Evolutionary conservation across 1,139 yeast species (phyloP), one percentile per base, ranked within the genome.

Genomic region (Arxiozyma heterogenica): DNA sequence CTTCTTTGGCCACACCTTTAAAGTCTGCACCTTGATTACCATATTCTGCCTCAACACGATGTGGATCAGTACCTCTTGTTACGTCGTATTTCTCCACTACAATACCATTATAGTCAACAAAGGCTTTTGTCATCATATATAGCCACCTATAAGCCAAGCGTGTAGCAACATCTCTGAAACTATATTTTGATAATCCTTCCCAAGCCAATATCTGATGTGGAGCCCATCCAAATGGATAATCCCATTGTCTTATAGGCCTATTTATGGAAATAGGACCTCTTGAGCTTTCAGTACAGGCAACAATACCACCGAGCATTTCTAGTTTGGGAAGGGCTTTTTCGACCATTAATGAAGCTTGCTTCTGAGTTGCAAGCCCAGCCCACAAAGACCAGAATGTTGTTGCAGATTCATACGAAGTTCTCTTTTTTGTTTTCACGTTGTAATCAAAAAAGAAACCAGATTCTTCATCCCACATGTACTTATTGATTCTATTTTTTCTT

Each of bases 221-320:
- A 0, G 98, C 97, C 98, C 98, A 93, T 5, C 98, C 98, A 66
- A 76, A 89, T 7, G 98, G 98, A 68, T 84, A 93, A 69, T 93
- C 98, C 98, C 98, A 93, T 73, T 93, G 98, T 69, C 98, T 79
- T 41, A 87, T 82, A 25, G 96, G 96, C 61, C 91, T 75, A 52
- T 79, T 75, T 38, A 87, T 70, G 1, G 86, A 82, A 38, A 86
- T 74, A 20, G 75, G 81, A 30, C 97, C 97, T 56, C 96, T 76
- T 4, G 93, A 83, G 61, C 77, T 71, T 60, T 82, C 78, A 0
- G 96, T 86, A 46, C 98, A 95, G 0, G 96, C 86, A 1, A 82
- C 96, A 22, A 93, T 70, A 1, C 98, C 98, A 20, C 98, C 98
- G 57, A 78, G 77, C 69, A 82, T 86, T 72, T 93, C 98, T 61